phyloP scores from a whole-genome alignment of 2,329 filamentous ascomycete genomes.

The Verruconis gallopava region DNA sequence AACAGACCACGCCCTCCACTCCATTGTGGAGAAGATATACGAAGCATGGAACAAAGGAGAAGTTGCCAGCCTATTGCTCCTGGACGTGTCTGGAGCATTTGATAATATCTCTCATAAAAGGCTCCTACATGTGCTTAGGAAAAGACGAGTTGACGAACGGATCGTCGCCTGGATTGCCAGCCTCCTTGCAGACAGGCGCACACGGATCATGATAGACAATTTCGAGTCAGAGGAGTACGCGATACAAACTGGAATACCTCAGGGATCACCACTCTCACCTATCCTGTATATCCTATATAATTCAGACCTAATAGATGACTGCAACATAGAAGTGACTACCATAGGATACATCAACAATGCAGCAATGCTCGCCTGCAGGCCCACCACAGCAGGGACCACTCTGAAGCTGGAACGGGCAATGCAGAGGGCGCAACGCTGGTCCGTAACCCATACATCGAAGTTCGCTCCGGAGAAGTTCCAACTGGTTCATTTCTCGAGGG shows the following conservation, averaged over 20 bases:
- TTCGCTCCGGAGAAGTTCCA: constrained; percentile 21
- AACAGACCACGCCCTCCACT: constrained; percentile 18
- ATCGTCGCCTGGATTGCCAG: constrained; percentile 9
- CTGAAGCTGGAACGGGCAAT: constrained; percentile 12
- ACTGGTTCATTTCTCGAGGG: constrained; percentile 18
- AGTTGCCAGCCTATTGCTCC: constrained; percentile 19
- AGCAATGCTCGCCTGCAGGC: constrained; percentile 13
- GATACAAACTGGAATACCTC: constrained; percentile 12
- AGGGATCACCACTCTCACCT: constrained; percentile 15
- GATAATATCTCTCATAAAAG: constrained; percentile 17
- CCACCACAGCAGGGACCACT: constrained; percentile 14
- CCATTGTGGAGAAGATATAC: constrained; percentile 17
- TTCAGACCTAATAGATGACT: constrained; percentile 17
- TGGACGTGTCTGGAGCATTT: constrained; percentile 22
- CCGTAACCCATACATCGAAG: constrained; percentile 15
- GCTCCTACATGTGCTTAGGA: constrained; percentile 16
- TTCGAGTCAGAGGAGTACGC: constrained; percentile 10
- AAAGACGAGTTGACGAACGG: background rate
- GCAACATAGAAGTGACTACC: constrained; percentile 11
- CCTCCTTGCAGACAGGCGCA: constrained; percentile 12
- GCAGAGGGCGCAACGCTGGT: constrained; percentile 15
- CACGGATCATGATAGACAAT: constrained; percentile 13
- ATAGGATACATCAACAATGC: constrained; percentile 18
- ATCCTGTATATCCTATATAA: constrained; percentile 21
- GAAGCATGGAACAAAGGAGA: constrained; percentile 14